Conservation (phyloP, 345 rosid genomes). For the Aquilaria malaccensis region DNA sequence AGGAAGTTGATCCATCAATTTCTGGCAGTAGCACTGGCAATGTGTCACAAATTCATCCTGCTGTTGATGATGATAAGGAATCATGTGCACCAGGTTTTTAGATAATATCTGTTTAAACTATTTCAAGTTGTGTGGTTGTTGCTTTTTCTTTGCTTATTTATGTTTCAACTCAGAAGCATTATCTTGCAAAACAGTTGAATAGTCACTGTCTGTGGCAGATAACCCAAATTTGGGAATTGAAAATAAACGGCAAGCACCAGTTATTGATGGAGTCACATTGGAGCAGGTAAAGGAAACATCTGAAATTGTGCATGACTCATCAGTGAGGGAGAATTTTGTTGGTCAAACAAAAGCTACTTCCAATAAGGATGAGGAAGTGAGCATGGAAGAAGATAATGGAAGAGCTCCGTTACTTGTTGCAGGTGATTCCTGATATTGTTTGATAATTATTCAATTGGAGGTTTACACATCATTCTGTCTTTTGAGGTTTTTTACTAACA, state of each 20-base stretch:
- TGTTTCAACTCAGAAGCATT: neutral
- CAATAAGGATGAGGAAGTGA: constrained; percentile 20
- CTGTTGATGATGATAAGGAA: constrained; percentile 22
- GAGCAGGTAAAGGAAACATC: constrained; percentile 20
- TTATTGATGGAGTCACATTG: constrained; percentile 18
- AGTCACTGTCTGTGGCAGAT: constrained; percentile 20
- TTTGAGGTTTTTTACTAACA: neutral
- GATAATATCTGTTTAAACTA: neutral
- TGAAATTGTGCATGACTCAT: constrained; percentile 24
- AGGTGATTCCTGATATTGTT: constrained; percentile 29
- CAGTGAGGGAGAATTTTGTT: constrained; percentile 22
- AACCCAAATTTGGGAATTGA: constrained; percentile 22
- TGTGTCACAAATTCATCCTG: constrained; percentile 27
- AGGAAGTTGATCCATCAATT: constrained; percentile 18
- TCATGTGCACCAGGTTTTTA: constrained; percentile 33
- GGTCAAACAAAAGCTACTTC: constrained; percentile 17
- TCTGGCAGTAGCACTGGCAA: constrained; percentile 18
- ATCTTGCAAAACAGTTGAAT: constrained; percentile 16
- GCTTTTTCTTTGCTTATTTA: too few relatives aligned
- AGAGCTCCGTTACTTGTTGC: constrained; percentile 20
- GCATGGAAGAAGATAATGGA: constrained; percentile 24
- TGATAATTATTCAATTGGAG: neutral
- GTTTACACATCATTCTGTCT: neutral
- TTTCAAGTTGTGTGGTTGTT: too few relatives aligned
- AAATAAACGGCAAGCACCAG: constrained; percentile 16